phyloP scores from a whole-genome alignment of 169 alveolate species.

The Hepatocystis sp. region DNA sequence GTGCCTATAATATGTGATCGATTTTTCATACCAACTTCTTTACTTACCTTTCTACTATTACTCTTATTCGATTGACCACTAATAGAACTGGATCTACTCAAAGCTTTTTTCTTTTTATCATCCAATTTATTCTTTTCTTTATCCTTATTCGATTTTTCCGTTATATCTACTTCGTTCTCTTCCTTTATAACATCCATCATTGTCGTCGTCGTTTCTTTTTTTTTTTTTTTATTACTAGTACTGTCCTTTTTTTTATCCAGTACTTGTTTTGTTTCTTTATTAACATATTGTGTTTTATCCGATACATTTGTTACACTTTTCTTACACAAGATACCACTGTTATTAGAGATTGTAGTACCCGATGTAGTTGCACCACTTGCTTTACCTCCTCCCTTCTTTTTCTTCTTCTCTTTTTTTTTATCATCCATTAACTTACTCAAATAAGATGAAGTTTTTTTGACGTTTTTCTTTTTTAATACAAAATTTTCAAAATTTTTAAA shows the following conservation, averaged over 20 bases:
- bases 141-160: too few relatives aligned
- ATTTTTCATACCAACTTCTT: too few relatives aligned
- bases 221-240: not conserved
- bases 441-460: slow-evolving; percentile 8
- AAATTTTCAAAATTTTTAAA: too few relatives aligned
- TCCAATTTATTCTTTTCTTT: slow-evolving; percentile 9
- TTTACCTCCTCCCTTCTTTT: slow-evolving; percentile 1
- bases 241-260: slow-evolving; percentile 10
- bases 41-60: too few relatives aligned
- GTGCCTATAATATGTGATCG: too few relatives aligned
- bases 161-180: not conserved
- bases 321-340: too few relatives aligned
- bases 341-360: too few relatives aligned
- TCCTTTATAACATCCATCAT: not conserved
- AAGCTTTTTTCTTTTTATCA: slow-evolving; percentile 1
- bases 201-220: not conserved
- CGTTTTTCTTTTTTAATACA: too few relatives aligned
- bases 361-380: too few relatives aligned
- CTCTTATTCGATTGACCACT: too few relatives aligned
- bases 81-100: too few relatives aligned
- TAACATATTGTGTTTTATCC: not conserved
- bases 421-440: slow-evolving; percentile 52
- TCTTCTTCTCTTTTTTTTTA: slow-evolving; percentile 20
- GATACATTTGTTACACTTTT: too few relatives aligned
- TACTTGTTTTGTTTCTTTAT: not conserved